phyloP scores from a whole-genome alignment of 2,329 filamentous ascomycete genomes.

The Colletotrichum zoysiae region DNA sequence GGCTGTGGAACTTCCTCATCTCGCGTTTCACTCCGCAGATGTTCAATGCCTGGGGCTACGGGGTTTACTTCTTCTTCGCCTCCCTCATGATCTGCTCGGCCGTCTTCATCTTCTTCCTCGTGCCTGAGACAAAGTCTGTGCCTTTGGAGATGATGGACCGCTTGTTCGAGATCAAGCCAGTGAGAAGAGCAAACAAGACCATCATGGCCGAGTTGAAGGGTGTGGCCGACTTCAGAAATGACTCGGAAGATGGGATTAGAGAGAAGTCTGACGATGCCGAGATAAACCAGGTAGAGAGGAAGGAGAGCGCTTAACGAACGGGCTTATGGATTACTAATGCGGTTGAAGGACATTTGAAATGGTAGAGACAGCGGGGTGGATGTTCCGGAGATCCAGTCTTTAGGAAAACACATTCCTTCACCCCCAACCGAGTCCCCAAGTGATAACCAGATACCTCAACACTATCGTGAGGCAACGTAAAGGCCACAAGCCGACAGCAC shows the following conservation, averaged over 20 bases:
- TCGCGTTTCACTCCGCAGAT: slow-evolving; percentile 76
- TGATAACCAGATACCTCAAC: slow-evolving; percentile 1
- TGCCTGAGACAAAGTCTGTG: slow-evolving; percentile 76
- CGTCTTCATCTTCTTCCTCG: slow-evolving; percentile 71
- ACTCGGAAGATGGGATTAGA: slow-evolving; percentile 45
- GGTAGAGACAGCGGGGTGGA: slow-evolving; percentile 6
- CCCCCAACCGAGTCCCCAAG: slow-evolving; percentile 23
- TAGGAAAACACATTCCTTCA: slow-evolving; percentile 26
- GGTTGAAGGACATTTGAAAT: slow-evolving; percentile 36
- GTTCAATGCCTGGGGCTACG: slow-evolving; percentile 70
- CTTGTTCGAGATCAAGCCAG: slow-evolving; percentile 66
- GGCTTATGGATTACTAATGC: slow-evolving; percentile 39
- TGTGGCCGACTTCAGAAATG: slow-evolving; percentile 52
- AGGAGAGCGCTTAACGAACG: slow-evolving; percentile 36
- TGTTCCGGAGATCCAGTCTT: slow-evolving; percentile 23
- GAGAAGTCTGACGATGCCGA: slow-evolving; percentile 46
- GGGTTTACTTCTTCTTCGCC: slow-evolving; percentile 78
- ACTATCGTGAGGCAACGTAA: slow-evolving; percentile 4
- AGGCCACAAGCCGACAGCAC: not conserved
- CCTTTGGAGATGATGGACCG: slow-evolving; percentile 75
- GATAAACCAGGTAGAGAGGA: slow-evolving; percentile 43
- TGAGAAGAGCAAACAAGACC: slow-evolving; percentile 56
- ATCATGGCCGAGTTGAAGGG: slow-evolving; percentile 59
- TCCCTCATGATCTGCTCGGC: slow-evolving; percentile 69
- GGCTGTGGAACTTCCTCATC: slow-evolving; percentile 80